Evolutionary conservation across 2,329 filamentous ascomycete genomes (phyloP).

Genomic region (Didymella pomorum): DNA sequence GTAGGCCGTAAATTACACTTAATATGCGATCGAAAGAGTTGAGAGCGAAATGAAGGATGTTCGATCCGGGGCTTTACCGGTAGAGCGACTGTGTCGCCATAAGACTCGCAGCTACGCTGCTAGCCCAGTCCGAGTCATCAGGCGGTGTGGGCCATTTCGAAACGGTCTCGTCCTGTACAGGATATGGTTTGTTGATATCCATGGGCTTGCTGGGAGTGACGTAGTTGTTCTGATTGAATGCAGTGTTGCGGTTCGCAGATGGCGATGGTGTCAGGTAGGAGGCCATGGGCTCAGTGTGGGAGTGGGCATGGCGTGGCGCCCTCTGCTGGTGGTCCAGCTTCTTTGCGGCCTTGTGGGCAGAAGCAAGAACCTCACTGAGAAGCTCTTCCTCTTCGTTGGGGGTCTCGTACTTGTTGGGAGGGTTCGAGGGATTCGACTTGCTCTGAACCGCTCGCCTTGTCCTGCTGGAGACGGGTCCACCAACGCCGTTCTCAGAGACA

Average conservation of each 20-base stretch:
- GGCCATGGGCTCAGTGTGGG: slow-evolving; percentile 66
- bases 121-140: slow-evolving; percentile 92
- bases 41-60: slow-evolving; percentile 17
- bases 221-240: slow-evolving; percentile 73
- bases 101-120: slow-evolving; percentile 78
- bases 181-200: slow-evolving; percentile 62
- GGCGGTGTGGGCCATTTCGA: slow-evolving; percentile 95
- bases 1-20: slow-evolving; percentile 32
- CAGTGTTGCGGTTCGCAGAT: slow-evolving; percentile 82
- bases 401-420: slow-evolving; percentile 86
- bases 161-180: slow-evolving; percentile 56
- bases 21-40: slow-evolving; percentile 30
- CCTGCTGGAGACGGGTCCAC: slow-evolving; percentile 74
- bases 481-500: slow-evolving; percentile 65
- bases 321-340: slow-evolving; percentile 67
- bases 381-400: slow-evolving; percentile 97
- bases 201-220: slow-evolving; percentile 73
- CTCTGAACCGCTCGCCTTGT: slow-evolving; percentile 77
- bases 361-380: slow-evolving; percentile 84
- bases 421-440: slow-evolving; percentile 76
- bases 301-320: slow-evolving; percentile 60
- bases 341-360: slow-evolving; percentile 77
- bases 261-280: slow-evolving; percentile 77
- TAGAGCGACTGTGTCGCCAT: slow-evolving; percentile 50
- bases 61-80: slow-evolving; percentile 29